These are phyloP conservation scores for Dendrobium officinale DNA, from an alignment of 106 monocot genomes.

Conservation along the genomic window DNA sequence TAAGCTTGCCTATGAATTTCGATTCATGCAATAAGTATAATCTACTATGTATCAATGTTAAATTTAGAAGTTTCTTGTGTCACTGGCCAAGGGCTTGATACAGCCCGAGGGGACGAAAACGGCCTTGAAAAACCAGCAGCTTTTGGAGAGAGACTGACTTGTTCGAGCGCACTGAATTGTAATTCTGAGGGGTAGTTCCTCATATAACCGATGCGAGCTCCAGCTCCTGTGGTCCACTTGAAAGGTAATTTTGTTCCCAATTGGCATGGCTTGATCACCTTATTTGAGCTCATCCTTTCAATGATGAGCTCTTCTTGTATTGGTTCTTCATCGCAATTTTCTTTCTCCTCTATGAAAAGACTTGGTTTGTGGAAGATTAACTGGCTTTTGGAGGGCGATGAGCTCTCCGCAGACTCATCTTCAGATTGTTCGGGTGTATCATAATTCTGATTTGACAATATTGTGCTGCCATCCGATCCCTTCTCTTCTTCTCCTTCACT, in stretches of 20 bases:
- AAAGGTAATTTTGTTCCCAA: slow-evolving; percentile 53
- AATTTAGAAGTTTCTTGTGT: neutral
- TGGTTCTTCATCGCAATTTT: slow-evolving; percentile 13
- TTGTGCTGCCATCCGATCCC: neutral
- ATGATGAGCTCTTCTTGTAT: slow-evolving; percentile 47
- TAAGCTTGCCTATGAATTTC: neutral
- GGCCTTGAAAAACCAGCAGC: neutral
- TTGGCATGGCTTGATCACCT: slow-evolving; percentile 45
- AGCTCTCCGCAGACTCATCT: neutral
- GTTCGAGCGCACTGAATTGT: slow-evolving; percentile 56
- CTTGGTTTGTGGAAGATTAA: slow-evolving; percentile 7
- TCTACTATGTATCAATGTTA: neutral
- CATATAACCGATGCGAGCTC: slow-evolving; percentile 77
- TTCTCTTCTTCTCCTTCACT: slow-evolving; percentile 8
- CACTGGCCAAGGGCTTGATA: neutral
- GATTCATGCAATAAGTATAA: neutral
- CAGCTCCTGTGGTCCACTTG: slow-evolving; percentile 77
- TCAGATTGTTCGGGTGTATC: neutral
- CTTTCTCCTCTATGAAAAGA: neutral
- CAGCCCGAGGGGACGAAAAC: neutral
- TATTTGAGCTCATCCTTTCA: slow-evolving; percentile 57
- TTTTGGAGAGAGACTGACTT: slow-evolving; percentile 63
- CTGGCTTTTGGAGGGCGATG: slow-evolving; percentile 1
- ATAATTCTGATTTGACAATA: neutral
- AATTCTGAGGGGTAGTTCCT: slow-evolving; percentile 79